Percentiles rank a stretch among this genome's conserved stretches.
Conservation (phyloP, 1,284 basidiomycete genomes). For the Anthracocystis panici-leucophaei region DNA sequence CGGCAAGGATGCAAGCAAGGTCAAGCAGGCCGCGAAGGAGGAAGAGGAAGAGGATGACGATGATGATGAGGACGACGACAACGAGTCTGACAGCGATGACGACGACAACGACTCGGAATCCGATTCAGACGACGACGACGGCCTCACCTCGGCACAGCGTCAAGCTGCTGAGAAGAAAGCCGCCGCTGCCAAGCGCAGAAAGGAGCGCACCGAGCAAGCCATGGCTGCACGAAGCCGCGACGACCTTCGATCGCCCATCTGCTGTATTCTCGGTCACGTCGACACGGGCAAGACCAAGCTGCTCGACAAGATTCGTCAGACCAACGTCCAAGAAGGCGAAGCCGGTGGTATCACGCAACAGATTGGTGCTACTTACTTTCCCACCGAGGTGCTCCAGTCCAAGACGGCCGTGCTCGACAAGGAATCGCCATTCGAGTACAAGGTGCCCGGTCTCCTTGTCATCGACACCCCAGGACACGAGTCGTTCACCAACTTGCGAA, state of each 20-base stretch:
- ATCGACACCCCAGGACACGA: constrained; percentile 99
- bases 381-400: constrained; percentile 90
- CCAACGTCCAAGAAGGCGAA: constrained; percentile 99
- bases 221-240: constrained; percentile 89
- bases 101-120: constrained; percentile 72
- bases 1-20: constrained; percentile 19
- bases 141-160: constrained; percentile 71
- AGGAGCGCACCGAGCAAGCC: constrained; percentile 86
- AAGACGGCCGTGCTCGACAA: constrained; percentile 94
- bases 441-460: constrained; percentile 93
- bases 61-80: constrained; percentile 70
- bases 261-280: constrained; percentile 99
- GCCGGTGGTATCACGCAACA: constrained; percentile 99
- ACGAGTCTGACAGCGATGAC: constrained; percentile 74
- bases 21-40: constrained; percentile 18
- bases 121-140: constrained; percentile 66
- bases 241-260: constrained; percentile 94
- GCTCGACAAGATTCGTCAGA: constrained; percentile 99
- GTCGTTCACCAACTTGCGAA: constrained; percentile 97
- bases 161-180: constrained; percentile 83
- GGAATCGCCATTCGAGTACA: constrained; percentile 88
- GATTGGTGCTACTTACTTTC: constrained; percentile 99
- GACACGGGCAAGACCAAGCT: constrained; percentile 99
- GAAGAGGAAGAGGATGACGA: constrained; percentile 26
- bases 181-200: constrained; percentile 83